Base-by-base conservation (phyloP, 2,329 filamentous ascomycete genomes). In the Trichoderma sp. region DNA sequence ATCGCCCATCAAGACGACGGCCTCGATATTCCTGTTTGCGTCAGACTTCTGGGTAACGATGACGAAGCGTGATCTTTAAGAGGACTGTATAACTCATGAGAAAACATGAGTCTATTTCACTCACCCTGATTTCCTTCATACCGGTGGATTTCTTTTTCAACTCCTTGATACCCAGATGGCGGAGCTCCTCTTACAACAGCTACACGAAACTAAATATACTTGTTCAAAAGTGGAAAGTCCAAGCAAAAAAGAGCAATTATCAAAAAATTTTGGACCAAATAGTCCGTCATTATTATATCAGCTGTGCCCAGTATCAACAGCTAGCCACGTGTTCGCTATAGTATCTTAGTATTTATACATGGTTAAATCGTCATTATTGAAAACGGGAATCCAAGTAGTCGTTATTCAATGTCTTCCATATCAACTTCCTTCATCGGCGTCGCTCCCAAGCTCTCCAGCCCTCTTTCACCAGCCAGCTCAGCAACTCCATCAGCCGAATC, bases 21-120 rank as follows among this genome's bases (percentile, higher is more conserved):
- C 77, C 1, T 79, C 78, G 0, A 76, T 78, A 0, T 79, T 80
- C 26, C 73, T 79, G 46, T 76, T 79, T 63, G 78, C 78, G 5
- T 75, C 75, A 1, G 78, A 79, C 26, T 79, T 79, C 59, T 79
- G 76, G 77, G 77, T 79, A 2, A 76, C 72, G 1, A 71, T 80
- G 18, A 74, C 75, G 3, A 73, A 71, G 26, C 68, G 75, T n/a
- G 30, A 67, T 2, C 55, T 64, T n/a, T 63, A 49, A 66, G 10
- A 1, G 6, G 26, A 14, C 3, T 2, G 11, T 0, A 14, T 14
- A 39, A 26, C 5, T 2, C 13, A 24, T 24, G n/a, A 49, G n/a
- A n/a, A n/a, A 24, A 13, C 11, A 13, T 49, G 46, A 24, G n/a
- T 24, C 1, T 49, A 24, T n/a, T 18, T 10, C 28, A 18, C 7